phyloP scores from a whole-genome alignment of 202 grass and related monocot genomes.

The Alloteropsis angusta region DNA sequence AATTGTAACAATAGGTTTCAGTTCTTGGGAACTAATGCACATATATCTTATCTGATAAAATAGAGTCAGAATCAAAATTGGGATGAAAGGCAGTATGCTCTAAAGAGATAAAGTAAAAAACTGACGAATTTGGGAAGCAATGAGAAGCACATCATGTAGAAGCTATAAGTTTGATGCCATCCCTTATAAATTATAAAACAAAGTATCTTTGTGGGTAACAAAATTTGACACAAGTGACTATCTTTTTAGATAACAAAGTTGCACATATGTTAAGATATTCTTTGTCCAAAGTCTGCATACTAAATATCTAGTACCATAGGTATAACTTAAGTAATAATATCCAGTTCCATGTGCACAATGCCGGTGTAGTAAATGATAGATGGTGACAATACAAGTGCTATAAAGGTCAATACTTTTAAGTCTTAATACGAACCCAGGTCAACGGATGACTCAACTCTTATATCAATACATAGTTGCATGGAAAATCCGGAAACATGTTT shows the following conservation, averaged over 20 bases:
- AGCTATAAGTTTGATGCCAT: neutral
- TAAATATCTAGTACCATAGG: neutral
- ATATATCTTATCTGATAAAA: neutral
- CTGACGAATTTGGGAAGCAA: neutral
- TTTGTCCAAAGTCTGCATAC: neutral
- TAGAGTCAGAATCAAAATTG: neutral
- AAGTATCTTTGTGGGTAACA: neutral
- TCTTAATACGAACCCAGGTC: conserved; percentile 1
- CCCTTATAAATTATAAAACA: neutral
- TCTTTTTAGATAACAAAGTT: neutral
- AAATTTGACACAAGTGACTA: neutral
- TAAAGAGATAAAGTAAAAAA: neutral
- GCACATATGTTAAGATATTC: neutral
- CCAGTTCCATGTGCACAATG: neutral
- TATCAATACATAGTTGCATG: neutral
- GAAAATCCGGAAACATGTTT: neutral
- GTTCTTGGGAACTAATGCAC: neutral
- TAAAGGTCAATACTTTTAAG: neutral
- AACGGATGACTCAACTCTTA: neutral
- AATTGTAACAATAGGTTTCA: conserved; percentile 17
- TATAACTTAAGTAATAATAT: neutral
- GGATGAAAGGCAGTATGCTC: neutral
- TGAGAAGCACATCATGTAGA: neutral
- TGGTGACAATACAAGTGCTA: neutral
- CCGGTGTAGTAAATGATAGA: neutral